These are phyloP conservation scores for Boechera retrofracta DNA, from an alignment of 345 rosid genomes.

Conservation along the genomic window DNA sequence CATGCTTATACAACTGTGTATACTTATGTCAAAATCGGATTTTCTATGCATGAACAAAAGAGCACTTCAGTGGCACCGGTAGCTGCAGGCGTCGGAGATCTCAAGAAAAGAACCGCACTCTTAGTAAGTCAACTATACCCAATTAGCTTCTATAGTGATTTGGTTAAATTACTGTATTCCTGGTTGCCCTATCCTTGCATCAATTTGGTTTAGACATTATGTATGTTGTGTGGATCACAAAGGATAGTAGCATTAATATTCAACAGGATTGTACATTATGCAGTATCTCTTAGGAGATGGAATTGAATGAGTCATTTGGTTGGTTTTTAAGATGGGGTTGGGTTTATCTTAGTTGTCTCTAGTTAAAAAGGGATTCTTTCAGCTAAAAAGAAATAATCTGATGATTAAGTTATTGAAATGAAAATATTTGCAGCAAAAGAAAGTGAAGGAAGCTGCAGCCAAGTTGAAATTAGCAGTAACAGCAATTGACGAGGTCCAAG, in stretches of 20 bases:
- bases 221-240: background rate
- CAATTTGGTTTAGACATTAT: constrained; percentile 18
- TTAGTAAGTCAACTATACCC: constrained; percentile 38
- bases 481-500: constrained; percentile 36
- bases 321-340: background rate
- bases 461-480: constrained; percentile 35
- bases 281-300: background rate
- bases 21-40: constrained; percentile 16
- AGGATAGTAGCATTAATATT: background rate
- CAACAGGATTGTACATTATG: background rate
- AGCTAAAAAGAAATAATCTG: background rate
- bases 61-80: constrained; percentile 14
- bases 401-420: background rate
- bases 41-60: constrained; percentile 31
- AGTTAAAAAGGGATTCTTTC: background rate
- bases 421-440: constrained; percentile 41
- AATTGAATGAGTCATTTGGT: constrained; percentile 7
- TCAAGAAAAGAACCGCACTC: constrained; percentile 32
- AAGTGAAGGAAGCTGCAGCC: constrained; percentile 43
- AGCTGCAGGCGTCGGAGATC: constrained; percentile 15
- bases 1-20: background rate
- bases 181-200: constrained; percentile 4
- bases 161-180: constrained; percentile 15
- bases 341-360: background rate
- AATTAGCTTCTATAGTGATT: constrained; percentile 10